These are phyloP conservation scores for Monilinia vaccinii-corymbosi DNA, from an alignment of 2,329 filamentous ascomycete species.

Conservation along the genomic window DNA sequence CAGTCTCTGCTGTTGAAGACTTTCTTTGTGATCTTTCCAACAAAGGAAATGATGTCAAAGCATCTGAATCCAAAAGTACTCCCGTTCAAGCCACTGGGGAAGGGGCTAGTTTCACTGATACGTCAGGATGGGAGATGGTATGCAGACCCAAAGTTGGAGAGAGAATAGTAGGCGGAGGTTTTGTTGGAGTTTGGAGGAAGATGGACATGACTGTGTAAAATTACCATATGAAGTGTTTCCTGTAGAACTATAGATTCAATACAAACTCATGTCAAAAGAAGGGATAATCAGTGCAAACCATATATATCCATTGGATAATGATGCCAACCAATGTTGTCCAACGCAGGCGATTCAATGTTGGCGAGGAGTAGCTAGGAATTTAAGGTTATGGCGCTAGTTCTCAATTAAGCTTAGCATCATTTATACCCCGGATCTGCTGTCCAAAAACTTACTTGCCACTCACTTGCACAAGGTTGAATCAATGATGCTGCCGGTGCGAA, in stretches of 20 bases:
- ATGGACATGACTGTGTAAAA: conserved; percentile 10
- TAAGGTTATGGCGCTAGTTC: not conserved
- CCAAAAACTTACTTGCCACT: not conserved
- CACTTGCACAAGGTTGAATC: no score
- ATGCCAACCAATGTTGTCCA: no score
- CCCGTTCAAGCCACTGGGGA: not conserved
- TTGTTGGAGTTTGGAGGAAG: conserved; percentile 37
- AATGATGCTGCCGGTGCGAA: not conserved
- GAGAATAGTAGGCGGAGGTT: conserved; percentile 40
- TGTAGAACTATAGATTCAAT: not conserved
- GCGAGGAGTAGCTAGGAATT: not conserved
- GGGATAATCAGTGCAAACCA: no score
- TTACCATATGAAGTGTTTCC: not conserved
- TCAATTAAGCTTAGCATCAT: not conserved
- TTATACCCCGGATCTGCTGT: conserved; percentile 8
- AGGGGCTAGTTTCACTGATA: not conserved
- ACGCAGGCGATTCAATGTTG: no score
- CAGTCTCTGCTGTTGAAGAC: not conserved
- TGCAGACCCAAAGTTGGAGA: conserved; percentile 43
- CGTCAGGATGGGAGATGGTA: conserved; percentile 35
- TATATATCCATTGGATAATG: no score
- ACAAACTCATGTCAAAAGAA: not conserved
- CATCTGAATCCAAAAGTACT: not conserved
- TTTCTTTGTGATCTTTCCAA: not conserved
- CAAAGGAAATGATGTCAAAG: not conserved